Conservation (phyloP, 208 protist species). For the Leishmania mexicana region DNA sequence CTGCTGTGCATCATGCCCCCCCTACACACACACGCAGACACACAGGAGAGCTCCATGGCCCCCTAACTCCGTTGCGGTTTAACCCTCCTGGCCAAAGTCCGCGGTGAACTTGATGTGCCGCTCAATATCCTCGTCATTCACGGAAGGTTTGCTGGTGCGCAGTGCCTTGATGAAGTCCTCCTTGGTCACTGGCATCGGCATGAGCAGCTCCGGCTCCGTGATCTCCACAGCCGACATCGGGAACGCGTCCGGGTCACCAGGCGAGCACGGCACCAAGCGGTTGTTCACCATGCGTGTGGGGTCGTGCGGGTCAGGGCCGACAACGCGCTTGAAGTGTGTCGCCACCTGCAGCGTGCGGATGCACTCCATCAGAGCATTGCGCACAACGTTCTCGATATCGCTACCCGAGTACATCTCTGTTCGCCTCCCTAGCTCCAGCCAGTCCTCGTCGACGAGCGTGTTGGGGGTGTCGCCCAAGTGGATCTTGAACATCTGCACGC, state of each 20-base stretch:
- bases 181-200: constrained; percentile 90
- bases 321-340: constrained; percentile 97
- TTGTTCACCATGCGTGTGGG: constrained; percentile 76
- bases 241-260: constrained; percentile 91
- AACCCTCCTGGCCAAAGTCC: constrained; percentile 97
- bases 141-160: constrained; percentile 86
- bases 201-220: constrained; percentile 86
- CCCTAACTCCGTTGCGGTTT: constrained; percentile 11
- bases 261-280: constrained; percentile 93
- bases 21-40: background rate
- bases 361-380: constrained; percentile 98
- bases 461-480: constrained; percentile 95
- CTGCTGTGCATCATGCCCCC: background rate
- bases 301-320: constrained; percentile 75
- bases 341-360: constrained; percentile 96
- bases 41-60: background rate
- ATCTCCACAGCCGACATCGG: constrained; percentile 95
- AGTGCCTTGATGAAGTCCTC: constrained; percentile 94
- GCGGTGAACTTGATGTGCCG: constrained; percentile 95
- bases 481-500: constrained; percentile 95
- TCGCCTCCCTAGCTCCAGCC: constrained; percentile 83
- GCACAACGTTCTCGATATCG: constrained; percentile 97
- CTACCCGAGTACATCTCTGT: constrained; percentile 96
- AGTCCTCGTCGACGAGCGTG: constrained; percentile 87
- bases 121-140: constrained; percentile 90